Base-by-base conservation (phyloP, 2,329 filamentous ascomycete genomes). In the Aspergillus ruber region DNA sequence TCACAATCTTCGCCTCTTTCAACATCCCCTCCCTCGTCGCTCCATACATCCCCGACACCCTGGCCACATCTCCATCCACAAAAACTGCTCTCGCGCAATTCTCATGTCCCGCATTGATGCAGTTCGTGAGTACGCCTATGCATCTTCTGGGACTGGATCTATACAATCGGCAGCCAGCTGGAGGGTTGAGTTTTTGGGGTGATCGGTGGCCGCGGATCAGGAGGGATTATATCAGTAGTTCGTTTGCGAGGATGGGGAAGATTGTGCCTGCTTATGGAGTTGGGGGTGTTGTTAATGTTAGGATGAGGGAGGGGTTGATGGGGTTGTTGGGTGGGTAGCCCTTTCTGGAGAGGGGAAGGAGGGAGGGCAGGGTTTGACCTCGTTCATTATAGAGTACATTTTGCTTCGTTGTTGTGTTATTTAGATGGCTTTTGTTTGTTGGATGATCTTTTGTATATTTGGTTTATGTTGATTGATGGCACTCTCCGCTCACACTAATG, bases 1-100 rank as follows among this genome's bases (percentile, higher is more conserved):
- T 95, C 52, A 95, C 90, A 44, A 90, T 95, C 59, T 95, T 94
- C 66, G 89, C 89, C 4, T 88, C 83, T 10, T 97, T 96, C 78
- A 96, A 96, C 64, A 73, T 95, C 2, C 91, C 91, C 0, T 81
- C 88, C 0, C 62, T 93, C 2, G 75, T 96, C 8, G 88, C 87
- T 0, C 88, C 89, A 0, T 68, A 73, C 5, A 72, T 95, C 17
- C 80, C 77, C 12, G 69, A 77, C 15, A 73, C 75, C 23, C 61
- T 85, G 51, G 69, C 68, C 5, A 55, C 65, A 10, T 67, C 71
- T 64, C 43, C 67, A 2, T 57, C 59, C 3, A 74, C 76, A 47
- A 78, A 79, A 52, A 66, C 83, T 27, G 70, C 82, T 13, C 72
- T 85, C 3, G 88, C 88, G 21, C 90, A 95, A 68, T 93, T 95